Conservation (phyloP, 768 basidiomycete genomes). For the Termitomyces bulborhizus region DNA sequence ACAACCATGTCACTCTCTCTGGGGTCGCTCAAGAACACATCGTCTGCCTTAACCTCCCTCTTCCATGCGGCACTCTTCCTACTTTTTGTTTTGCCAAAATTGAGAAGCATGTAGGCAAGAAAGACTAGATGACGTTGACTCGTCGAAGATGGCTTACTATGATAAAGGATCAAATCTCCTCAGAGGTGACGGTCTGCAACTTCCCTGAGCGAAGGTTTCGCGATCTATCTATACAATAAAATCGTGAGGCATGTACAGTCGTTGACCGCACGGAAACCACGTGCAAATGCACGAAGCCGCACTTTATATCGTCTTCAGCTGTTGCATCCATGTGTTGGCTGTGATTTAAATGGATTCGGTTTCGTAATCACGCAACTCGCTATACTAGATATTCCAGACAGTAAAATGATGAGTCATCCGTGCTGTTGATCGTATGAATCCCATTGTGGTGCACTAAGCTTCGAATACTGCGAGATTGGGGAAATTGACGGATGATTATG, state of each 20-base stretch:
- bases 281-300: slow-evolving; percentile 3
- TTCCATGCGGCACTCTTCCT: slow-evolving; percentile 8
- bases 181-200: neutral
- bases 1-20: slow-evolving; percentile 11
- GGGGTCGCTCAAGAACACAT: slow-evolving; percentile 11
- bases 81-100: slow-evolving; percentile 1
- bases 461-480: neutral
- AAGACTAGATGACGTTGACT: neutral
- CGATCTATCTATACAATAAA: neutral
- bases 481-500: too few relatives aligned
- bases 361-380: slow-evolving; percentile 2
- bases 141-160: neutral
- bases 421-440: neutral
- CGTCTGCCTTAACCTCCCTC: slow-evolving; percentile 11
- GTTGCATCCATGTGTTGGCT: neutral
- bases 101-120: neutral
- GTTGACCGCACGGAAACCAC: slow-evolving; percentile 1
- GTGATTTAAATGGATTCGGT: neutral
- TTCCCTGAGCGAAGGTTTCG: neutral
- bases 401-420: neutral
- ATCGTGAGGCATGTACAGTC: neutral
- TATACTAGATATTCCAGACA: neutral
- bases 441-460: neutral
- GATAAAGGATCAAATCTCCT: neutral
- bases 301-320: neutral